Evolutionary conservation across 2,329 filamentous ascomycete species (phyloP).

Genomic region (Teratosphaeria pseudoeucalypti): DNA sequence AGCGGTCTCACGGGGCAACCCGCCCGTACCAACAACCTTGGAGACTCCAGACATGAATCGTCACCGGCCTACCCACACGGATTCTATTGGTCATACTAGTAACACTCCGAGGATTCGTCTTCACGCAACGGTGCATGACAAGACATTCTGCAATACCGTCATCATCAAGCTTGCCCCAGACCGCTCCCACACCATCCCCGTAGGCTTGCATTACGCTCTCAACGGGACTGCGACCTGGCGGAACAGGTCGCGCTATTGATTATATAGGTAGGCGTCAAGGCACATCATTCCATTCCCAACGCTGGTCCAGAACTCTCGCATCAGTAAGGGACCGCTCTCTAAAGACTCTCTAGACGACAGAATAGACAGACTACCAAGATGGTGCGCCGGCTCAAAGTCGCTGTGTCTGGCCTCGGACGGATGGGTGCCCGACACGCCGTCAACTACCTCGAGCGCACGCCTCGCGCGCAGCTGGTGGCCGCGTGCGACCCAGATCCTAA

Average conservation of each 20-base stretch:
- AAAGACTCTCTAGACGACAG: neutral
- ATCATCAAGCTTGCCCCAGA: neutral
- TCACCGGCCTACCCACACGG: no score
- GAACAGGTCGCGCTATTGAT: neutral
- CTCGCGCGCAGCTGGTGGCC: slow-evolving; percentile 37
- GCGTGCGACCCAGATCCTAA: slow-evolving; percentile 35
- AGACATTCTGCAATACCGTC: no score
- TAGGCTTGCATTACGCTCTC: neutral
- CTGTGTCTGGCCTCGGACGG: slow-evolving; percentile 38
- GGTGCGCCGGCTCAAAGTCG: slow-evolving; percentile 33
- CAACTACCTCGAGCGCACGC: slow-evolving; percentile 37
- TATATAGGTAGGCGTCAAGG: no score
- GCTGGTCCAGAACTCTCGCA: no score
- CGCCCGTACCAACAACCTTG: no score
- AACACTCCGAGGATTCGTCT: no score
- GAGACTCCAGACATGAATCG: no score
- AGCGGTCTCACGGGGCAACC: no score
- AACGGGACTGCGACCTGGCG: neutral
- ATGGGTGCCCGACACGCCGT: slow-evolving; percentile 38
- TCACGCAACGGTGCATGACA: no score
- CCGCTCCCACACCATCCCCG: neutral
- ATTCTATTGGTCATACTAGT: no score
- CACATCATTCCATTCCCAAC: neutral
- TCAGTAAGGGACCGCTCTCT: neutral
- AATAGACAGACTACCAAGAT: slow-evolving; percentile 7